Percentiles rank a stretch among this genome's conserved stretches.
These are phyloP conservation scores for Kazachstania kunashirensis DNA, from an alignment of 805 yeast species.

Conservation along the genomic window DNA sequence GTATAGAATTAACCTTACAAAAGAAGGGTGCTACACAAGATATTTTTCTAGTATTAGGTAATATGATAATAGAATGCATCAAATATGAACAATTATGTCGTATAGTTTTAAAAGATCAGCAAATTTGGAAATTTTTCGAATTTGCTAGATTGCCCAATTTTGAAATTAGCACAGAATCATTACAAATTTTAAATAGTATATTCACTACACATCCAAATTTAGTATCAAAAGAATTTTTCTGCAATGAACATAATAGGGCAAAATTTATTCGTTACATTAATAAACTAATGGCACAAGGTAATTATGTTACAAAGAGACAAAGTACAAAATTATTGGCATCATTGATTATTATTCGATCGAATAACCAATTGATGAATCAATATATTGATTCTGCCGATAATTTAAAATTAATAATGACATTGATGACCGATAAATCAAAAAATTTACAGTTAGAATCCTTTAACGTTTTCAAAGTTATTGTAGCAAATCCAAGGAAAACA, in stretches of 20 bases:
- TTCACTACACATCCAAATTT: conserved; percentile 59
- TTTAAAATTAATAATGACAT: conserved; percentile 75
- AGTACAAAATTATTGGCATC: conserved; percentile 67
- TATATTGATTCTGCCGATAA: conserved; percentile 78
- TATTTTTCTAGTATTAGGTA: conserved; percentile 62
- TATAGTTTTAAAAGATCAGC: conserved; percentile 47
- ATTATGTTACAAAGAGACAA: conserved; percentile 90
- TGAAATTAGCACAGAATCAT: conserved; percentile 85
- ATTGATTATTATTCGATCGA: conserved; percentile 59
- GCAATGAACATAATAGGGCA: conserved; percentile 38
- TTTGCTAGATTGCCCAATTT: conserved; percentile 69
- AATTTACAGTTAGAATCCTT: conserved; percentile 87
- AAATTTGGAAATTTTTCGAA: conserved; percentile 74
- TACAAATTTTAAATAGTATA: conserved; percentile 63
- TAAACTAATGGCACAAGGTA: conserved; percentile 59
- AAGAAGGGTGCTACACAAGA: conserved; percentile 33
- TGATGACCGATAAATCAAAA: conserved; percentile 79
- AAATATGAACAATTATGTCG: conserved; percentile 63
- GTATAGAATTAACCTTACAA: conserved; percentile 51
- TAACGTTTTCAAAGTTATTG: conserved; percentile 86
- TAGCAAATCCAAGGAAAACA: conserved; percentile 89
- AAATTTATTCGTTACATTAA: conserved; percentile 56
- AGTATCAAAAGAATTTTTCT: conserved; percentile 58
- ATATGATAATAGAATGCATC: conserved; percentile 75
- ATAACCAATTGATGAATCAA: conserved; percentile 59